phyloP scores from a whole-genome alignment of 1,139 yeast genomes.

The Lizanozyma gosingica region DNA sequence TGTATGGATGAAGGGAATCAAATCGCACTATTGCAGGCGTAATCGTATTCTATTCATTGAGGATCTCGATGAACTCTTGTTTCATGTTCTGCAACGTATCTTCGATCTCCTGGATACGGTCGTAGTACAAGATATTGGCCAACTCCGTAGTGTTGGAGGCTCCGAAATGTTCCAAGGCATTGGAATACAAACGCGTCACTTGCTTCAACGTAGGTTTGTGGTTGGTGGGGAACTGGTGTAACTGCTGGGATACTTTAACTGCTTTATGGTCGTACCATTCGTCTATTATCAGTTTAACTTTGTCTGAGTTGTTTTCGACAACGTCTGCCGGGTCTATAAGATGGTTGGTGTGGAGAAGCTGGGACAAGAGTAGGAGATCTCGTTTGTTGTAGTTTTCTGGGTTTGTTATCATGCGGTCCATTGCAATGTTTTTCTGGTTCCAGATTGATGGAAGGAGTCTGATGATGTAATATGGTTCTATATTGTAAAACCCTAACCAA shows the following conservation, averaged over 20 bases:
- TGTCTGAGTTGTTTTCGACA: not conserved
- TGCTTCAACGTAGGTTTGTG: conserved; percentile 6
- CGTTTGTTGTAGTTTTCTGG: conserved; percentile 10
- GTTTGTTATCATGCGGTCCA: conserved; percentile 3
- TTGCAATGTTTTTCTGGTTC: no score
- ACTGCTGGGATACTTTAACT: not conserved
- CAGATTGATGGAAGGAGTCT: no score
- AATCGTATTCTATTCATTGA: not conserved
- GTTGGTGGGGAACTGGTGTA: not conserved
- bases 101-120: conserved; percentile 14
- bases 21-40: no score
- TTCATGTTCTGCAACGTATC: conserved; percentile 8
- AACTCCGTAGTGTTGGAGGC: conserved; percentile 15
- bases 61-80: conserved; percentile 5
- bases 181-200: conserved; percentile 10
- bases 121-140: conserved; percentile 14
- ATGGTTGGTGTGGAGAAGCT: conserved; percentile 15
- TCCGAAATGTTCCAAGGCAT: conserved; percentile 10
- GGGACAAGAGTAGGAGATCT: conserved; percentile 16
- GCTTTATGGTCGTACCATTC: conserved; percentile 13
- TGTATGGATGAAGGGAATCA: no score
- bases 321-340: conserved; percentile 7
- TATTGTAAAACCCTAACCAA: no score
- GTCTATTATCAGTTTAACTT: conserved; percentile 4
- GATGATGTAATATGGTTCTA: no score